A percentile compares a stretch with the other conserved stretches of the same genome.
These are phyloP conservation scores for Solanum raphanifolium DNA, from an alignment of 257 asterid species.

Conservation along the genomic window DNA sequence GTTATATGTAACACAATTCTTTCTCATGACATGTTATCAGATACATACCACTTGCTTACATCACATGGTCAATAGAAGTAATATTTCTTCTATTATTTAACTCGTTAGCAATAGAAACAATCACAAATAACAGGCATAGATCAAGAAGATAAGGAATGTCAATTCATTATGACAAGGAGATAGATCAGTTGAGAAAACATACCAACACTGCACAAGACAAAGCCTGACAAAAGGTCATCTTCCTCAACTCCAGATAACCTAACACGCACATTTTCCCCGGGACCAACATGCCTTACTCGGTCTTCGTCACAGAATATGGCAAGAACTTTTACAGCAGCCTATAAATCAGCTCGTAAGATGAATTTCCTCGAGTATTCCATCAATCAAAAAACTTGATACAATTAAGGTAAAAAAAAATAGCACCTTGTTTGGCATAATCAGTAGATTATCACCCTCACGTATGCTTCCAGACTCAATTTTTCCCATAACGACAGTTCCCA, in stretches of 20 bases:
- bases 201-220: conserved; percentile 67
- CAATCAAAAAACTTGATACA: neutral
- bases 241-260: conserved; percentile 90
- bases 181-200: conserved; percentile 10
- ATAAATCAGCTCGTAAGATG: neutral
- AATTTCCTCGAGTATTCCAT: neutral
- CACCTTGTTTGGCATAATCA: conserved; percentile 98
- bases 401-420: neutral
- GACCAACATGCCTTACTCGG: conserved; percentile 68
- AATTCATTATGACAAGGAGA: neutral
- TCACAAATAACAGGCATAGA: neutral
- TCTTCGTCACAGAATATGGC: conserved; percentile 78
- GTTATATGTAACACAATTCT: neutral
- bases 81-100: neutral
- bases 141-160: neutral
- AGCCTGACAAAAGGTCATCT: conserved; percentile 77
- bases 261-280: conserved; percentile 95
- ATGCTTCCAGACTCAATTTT: conserved; percentile 90
- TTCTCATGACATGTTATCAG: neutral
- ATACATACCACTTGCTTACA: neutral
- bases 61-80: neutral
- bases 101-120: neutral
- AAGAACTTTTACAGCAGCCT: conserved; percentile 87
- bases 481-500: conserved; percentile 99
- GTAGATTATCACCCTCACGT: conserved; percentile 74